These are phyloP conservation scores for Teratosphaeriaceae sp. DNA, from an alignment of 2,329 filamentous ascomycete genomes.

Conservation along the genomic window DNA sequence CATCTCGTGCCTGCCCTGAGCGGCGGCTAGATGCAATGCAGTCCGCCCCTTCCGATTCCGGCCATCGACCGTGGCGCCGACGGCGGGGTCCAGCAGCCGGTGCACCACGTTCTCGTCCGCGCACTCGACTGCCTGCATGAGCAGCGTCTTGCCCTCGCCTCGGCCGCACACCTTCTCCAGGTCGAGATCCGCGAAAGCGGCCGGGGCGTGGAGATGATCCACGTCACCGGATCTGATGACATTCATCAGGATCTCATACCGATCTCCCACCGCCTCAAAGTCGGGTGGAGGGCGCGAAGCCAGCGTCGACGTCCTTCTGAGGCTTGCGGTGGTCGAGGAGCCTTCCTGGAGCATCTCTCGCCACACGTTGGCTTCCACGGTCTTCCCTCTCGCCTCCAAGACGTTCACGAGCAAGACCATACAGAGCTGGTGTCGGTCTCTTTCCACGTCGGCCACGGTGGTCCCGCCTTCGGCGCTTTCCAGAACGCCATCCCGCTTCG, in stretches of 20 bases:
- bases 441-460: slow-evolving; percentile 7
- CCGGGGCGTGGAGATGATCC: slow-evolving; percentile 10
- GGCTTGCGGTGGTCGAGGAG: slow-evolving; percentile 9
- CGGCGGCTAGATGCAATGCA: slow-evolving; percentile 16
- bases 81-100: slow-evolving; percentile 13
- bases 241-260: slow-evolving; percentile 11
- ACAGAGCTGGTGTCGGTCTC: slow-evolving; percentile 10
- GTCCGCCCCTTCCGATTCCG: slow-evolving; percentile 10
- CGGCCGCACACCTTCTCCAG: slow-evolving; percentile 11
- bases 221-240: slow-evolving; percentile 13
- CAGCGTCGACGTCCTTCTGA: slow-evolving; percentile 9
- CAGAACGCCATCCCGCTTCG: slow-evolving; percentile 9
- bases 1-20: slow-evolving; percentile 12
- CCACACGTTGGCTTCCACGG: slow-evolving; percentile 14
- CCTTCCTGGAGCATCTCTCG: slow-evolving; percentile 8
- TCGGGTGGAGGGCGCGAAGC: slow-evolving; percentile 6
- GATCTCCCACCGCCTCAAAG: slow-evolving; percentile 10
- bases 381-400: slow-evolving; percentile 14
- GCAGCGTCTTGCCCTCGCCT: slow-evolving; percentile 13
- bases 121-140: slow-evolving; percentile 17
- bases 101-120: slow-evolving; percentile 13
- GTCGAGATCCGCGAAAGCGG: slow-evolving; percentile 10
- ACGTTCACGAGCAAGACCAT: slow-evolving; percentile 14
- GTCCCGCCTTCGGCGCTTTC: slow-evolving; percentile 1
- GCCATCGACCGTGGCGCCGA: slow-evolving; percentile 14